Base-by-base conservation (phyloP, 2,329 filamentous ascomycete genomes). In the Ophiostoma himal-ulmi region DNA sequence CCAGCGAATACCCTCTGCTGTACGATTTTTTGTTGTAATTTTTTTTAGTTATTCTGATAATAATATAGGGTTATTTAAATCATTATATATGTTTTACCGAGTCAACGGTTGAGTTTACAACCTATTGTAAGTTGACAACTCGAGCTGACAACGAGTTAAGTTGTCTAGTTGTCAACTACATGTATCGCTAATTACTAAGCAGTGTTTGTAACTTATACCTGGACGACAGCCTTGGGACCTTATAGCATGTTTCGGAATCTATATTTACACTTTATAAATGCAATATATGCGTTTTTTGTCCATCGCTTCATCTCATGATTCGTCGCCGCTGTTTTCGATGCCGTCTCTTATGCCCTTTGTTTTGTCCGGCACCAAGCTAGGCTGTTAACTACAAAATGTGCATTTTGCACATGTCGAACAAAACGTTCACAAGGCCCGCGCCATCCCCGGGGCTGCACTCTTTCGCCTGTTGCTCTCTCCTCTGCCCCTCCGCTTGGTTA, bases 1-100 rank as follows among this genome's bases (percentile, higher is more conserved):
- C 52, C 52, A 57, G 52, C 52, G 52, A 57, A 57, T 57, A 57
- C 52, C 52, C 52, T 57, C 52, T 57, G 52, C 52, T 57, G 52
- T 57, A 57, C 52, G 52, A 30, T 26, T 57, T 57, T 3, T 57
- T 26, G 13, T n/a, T 48, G 37, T 39, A 1, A 39, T 39, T 20
- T 7, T 57, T 57, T 26, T 30, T 22, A 22, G 1, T 26, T 10
- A 5, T 26, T 13, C 5, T 22, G 2, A 8, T 54, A 11, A 11
- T 26, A 54, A 30, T 3, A 30, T 30, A 3, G 30, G 3, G 30
- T 20, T 48, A 5, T 1, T 48, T 8, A 22, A 2, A 10, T 54
- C 3, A 22, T 54, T 54, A 26, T 22, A 22, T 14, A 54, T 11
- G 6, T 54, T 14, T 17, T 1, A 44, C 14, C 13, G 11, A 20